Evolutionary conservation across 768 basidiomycete species (phyloP), one percentile per base, ranked within the genome.

Genomic region (Mycena belliarum): DNA sequence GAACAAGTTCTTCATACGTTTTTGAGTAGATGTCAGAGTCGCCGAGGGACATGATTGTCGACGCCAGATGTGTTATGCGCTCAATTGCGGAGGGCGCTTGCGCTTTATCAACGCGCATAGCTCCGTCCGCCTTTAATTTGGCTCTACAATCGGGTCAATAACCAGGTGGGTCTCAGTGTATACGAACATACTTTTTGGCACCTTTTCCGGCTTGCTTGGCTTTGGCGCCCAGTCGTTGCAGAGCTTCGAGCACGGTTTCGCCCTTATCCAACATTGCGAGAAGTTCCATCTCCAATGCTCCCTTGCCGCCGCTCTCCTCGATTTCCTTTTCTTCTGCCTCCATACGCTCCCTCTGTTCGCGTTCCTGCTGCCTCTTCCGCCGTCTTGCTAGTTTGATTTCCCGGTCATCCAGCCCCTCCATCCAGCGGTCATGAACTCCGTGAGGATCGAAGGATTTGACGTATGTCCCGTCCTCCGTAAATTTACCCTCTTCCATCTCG

Each of bases 401-500:
- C 57, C 78, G 80, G 66, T 96, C 94, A 65, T 88, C 88, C 33
- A 95, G 63, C 1, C 85, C 87, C n/a, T 94, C 91, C 84, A 99
- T 89, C 97, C 97, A 99, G 32, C 84, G 83, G 73, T 99, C 97
- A 70, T 99, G 95, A 37, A 89, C 83, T 24, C 88, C 93, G 68
- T 95, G 89, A 1, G 91, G 91, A 71, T 99, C 97, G 69, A 88
- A 87, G 12, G 88, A 82, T 63, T 89, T 87, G 47, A 91, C 85
- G 69, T 94, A 93, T 66, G 73, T 89, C 45, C 97, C 97, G 68
- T 98, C 96, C 58, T 90, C 91, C 6, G 92, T 88, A 76, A 99
- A 98, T 69, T 94, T 93, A 37, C 97, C 97, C 74, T 98, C 96
- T 68, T 93, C 89, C 89, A 98, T 95, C 80, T 99, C 97, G 66